Evolutionary conservation across 176 grass and related monocot species (phyloP).

Genomic region (Oryza coarctata): DNA sequence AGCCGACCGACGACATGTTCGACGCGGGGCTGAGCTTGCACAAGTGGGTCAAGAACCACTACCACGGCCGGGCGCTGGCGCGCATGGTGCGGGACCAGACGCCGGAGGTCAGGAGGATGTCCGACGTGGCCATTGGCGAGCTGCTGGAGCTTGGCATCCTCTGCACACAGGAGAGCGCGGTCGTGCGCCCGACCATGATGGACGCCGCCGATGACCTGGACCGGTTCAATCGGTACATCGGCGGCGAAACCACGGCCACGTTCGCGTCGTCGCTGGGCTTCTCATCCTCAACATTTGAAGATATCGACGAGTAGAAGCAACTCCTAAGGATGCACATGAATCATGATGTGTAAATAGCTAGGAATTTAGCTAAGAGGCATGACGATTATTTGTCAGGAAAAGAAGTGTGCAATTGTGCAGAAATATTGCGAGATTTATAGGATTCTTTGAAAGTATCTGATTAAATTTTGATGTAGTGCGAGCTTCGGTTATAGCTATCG

Average conservation of each 20-base stretch:
- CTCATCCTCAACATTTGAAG: constrained; percentile 62
- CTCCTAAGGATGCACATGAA: background rate
- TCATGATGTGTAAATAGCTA: background rate
- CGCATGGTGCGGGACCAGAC: constrained; percentile 55
- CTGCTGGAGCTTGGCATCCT: constrained; percentile 81
- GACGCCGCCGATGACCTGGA: constrained; percentile 78
- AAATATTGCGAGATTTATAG: constrained; percentile 9
- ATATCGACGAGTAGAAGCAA: constrained; percentile 26
- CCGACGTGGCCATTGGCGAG: constrained; percentile 71
- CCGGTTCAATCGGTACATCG: constrained; percentile 73
- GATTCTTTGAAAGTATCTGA: constrained; percentile 37
- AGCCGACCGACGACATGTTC: constrained; percentile 76
- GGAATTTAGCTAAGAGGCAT: background rate
- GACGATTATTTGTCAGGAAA: background rate
- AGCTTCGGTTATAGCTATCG: background rate
- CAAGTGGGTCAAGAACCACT: constrained; percentile 67
- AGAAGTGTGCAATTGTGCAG: background rate
- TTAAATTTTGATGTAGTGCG: constrained; percentile 22
- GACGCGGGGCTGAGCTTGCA: constrained; percentile 66
- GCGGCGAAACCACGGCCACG: constrained; percentile 72
- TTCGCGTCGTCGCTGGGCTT: constrained; percentile 71
- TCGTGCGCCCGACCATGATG: constrained; percentile 74
- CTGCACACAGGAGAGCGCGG: constrained; percentile 63
- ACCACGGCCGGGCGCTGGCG: constrained; percentile 48
- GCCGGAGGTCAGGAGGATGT: constrained; percentile 71